These are phyloP conservation scores for Aspergillus intermedius DNA, from an alignment of 2,329 filamentous ascomycete species.

Conservation along the genomic window DNA sequence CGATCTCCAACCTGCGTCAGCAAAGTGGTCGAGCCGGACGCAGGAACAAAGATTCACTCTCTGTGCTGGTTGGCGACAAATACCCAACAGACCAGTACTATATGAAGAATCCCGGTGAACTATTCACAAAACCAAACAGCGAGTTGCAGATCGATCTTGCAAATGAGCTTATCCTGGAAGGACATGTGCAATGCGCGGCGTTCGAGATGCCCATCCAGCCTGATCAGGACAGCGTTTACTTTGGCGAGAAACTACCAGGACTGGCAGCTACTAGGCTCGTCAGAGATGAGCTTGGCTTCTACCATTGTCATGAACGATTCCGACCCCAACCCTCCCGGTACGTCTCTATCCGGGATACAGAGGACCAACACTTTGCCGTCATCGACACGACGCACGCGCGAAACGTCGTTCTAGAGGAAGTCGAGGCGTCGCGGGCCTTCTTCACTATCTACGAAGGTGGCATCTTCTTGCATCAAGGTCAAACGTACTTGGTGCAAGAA, in stretches of 20 bases:
- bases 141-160: conserved; percentile 85
- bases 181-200: conserved; percentile 91
- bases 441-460: conserved; percentile 96
- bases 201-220: conserved; percentile 90
- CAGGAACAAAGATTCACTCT: conserved; percentile 87
- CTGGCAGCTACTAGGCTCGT: conserved; percentile 69
- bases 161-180: conserved; percentile 85
- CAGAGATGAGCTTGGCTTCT: conserved; percentile 71
- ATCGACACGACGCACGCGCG: conserved; percentile 73
- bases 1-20: conserved; percentile 87
- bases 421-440: conserved; percentile 91
- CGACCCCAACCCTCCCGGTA: conserved; percentile 74
- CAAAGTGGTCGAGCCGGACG: conserved; percentile 90
- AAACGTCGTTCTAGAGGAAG: conserved; percentile 84
- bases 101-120: conserved; percentile 91
- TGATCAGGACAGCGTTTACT: conserved; percentile 67
- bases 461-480: conserved; percentile 95
- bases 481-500: conserved; percentile 83
- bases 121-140: conserved; percentile 82
- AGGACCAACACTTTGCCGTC: conserved; percentile 89
- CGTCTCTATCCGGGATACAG: conserved; percentile 82
- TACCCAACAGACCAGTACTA: conserved; percentile 93
- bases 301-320: conserved; percentile 83
- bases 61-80: conserved; percentile 79
- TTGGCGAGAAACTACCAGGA: conserved; percentile 64